These are phyloP conservation scores for Pichia gijzeniarum DNA, from an alignment of 805 yeast genomes.

Conservation along the genomic window DNA sequence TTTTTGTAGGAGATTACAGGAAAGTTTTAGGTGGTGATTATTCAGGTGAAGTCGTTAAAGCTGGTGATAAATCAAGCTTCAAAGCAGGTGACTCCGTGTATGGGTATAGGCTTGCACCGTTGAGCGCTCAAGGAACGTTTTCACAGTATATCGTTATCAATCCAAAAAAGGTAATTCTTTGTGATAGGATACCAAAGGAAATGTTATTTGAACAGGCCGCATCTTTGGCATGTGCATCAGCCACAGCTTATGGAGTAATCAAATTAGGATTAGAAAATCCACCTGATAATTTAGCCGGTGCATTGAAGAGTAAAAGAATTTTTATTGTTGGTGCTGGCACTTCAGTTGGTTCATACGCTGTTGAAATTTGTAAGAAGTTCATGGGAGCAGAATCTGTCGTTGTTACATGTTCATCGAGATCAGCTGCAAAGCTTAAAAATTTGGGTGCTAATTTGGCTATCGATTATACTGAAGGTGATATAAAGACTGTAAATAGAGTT, in stretches of 20 bases:
- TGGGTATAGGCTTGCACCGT: conserved; percentile 11
- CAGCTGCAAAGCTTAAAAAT: conserved; percentile 19
- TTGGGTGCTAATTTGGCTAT: conserved; percentile 53
- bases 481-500: conserved; percentile 32
- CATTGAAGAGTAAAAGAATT: conserved; percentile 36
- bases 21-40: conserved; percentile 23
- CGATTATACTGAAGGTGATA: conserved; percentile 46
- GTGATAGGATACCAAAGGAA: conserved; percentile 39
- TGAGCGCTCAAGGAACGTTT: conserved; percentile 34
- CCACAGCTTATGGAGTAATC: conserved; percentile 44
- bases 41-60: conserved; percentile 20
- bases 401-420: conserved; percentile 39
- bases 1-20: conserved; percentile 6
- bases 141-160: conserved; percentile 39
- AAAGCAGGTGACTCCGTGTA: conserved; percentile 20
- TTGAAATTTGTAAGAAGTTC: conserved; percentile 49
- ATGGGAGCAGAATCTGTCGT: conserved; percentile 45
- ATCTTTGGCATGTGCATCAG: conserved; percentile 55
- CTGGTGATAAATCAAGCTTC: conserved; percentile 16
- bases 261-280: conserved; percentile 1
- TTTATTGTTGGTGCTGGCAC: conserved; percentile 73
- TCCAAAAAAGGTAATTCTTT: conserved; percentile 16
- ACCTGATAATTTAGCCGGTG: conserved; percentile 7
- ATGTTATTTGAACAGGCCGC: conserved; percentile 53
- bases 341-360: conserved; percentile 51